Evolutionary conservation across 2,329 filamentous ascomycete species (phyloP), one percentile per base, ranked within the genome.

Genomic region (Trichoderma polysporum): DNA sequence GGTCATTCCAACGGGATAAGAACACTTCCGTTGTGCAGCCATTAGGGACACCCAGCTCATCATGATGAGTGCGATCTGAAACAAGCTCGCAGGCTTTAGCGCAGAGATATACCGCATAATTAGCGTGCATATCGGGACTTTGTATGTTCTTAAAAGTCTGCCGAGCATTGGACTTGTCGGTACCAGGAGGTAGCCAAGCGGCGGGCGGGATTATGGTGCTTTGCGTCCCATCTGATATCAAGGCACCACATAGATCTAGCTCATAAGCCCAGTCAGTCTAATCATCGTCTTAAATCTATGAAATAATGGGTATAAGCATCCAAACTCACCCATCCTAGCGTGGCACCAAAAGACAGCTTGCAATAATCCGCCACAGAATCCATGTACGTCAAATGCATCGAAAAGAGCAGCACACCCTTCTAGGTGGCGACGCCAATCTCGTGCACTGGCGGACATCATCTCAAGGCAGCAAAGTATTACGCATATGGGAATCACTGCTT

Each of bases 71-170:
- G 19, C 80, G 81, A 61, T 82, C 78, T 9, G 82, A 79, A 13
- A 85, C 76, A 3, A 88, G 79, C 69, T 86, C 81, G 67, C 82
- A 85, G 2, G 81, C 81, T 66, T 80, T 81, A 4, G 85, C 82
- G 59, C 81, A 83, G 1, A 89, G 79, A 69, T 85, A 88, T 2
- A 88, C 85, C 8, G 85, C 80, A 69, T 85, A 85, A 70, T 88
- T 88, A 35, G 86, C 86, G 68, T 86, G 82, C 80, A 84, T 86
- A 69, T 88, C 86, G 5, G 82, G 78, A 15, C 25, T 22, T 37
- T 31, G 47, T n/a, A 41, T 25, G 22, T 39, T 41, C 4, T 41
- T 22, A 13, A 62, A 62, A 6, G 7, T 10, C 29, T 53, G 47
- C 4, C 59, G 47, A 15, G 25, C 47, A 22, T 29, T 31, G 10